phyloP scores from a whole-genome alignment of 2,329 filamentous ascomycete species.

The Chaetothyriales sp. region DNA sequence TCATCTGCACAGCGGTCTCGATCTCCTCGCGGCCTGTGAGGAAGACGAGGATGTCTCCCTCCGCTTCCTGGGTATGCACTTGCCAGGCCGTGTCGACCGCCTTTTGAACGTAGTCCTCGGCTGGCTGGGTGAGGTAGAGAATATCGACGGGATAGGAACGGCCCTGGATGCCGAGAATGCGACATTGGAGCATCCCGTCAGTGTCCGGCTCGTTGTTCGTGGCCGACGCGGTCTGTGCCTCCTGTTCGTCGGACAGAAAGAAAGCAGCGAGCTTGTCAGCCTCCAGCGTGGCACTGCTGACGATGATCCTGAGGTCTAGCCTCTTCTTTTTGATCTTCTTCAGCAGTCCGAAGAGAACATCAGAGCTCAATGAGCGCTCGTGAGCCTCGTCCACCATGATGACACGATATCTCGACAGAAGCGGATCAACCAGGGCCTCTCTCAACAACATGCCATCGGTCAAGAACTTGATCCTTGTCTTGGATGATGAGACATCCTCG shows the following conservation, averaged over 20 bases:
- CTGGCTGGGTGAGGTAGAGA: conserved; percentile 61
- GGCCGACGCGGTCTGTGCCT: no score
- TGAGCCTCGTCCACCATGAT: conserved; percentile 98
- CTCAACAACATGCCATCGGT: conserved; percentile 84
- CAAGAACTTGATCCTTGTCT: conserved; percentile 83
- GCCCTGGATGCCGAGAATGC: conserved; percentile 73
- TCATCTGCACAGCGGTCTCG: conserved; percentile 61
- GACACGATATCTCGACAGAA: conserved; percentile 79
- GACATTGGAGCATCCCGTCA: conserved; percentile 32
- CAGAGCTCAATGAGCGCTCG: conserved; percentile 81
- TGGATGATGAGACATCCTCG: conserved; percentile 75
- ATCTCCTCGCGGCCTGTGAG: conserved; percentile 90
- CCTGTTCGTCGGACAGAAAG: conserved; percentile 42
- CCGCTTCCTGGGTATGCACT: conserved; percentile 65
- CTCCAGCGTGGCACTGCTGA: conserved; percentile 87
- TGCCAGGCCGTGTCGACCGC: conserved; percentile 72
- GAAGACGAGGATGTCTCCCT: conserved; percentile 83
- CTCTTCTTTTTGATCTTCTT: conserved; percentile 78
- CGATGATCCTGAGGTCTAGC: conserved; percentile 68
- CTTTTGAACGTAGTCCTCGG: conserved; percentile 74
- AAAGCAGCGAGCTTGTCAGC: conserved; percentile 74
- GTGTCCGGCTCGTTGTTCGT: conserved; percentile 21
- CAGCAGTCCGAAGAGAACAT: conserved; percentile 73
- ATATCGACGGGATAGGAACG: conserved; percentile 79
- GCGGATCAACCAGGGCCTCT: conserved; percentile 82